Base-by-base conservation (phyloP, 495 filamentous ascomycete genomes). In the Pyronema domesticum region DNA sequence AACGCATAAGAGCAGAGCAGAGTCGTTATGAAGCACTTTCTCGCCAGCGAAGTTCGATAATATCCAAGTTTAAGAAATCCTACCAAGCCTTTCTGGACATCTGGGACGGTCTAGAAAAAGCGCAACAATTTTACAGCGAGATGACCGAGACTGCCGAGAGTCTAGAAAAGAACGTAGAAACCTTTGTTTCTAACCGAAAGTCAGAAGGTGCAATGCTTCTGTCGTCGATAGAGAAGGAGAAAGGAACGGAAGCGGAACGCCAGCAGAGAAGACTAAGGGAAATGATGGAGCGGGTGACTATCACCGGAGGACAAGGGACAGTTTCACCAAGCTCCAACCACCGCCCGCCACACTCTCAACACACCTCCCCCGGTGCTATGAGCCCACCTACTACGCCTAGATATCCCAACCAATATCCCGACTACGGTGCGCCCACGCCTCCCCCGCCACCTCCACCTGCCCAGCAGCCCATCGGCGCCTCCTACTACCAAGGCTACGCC, bases 111-210 rank as follows among this genome's bases (percentile, higher is more conserved):
- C 72, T 95, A 7, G 74, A 80, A 57, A 82, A 88, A 57, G 91
- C 91, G 10, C 86, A 86, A 64, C 81, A 78, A 34, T 98, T 95
- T 76, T 98, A 98, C 66, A 76, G 76, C 6, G 91, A 96, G 65
- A 98, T 96, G 87, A 81, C 77, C 59, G 86, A 96, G 50, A 95
- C 88, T 1, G 88, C 93, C 1, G 86, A 95, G 44, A 94, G 84
- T 62, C 72, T 96, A n/a, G 80, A 85, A 55, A 89, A 95, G 73
- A 98, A 98, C 61, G 89, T 96, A 10, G 89, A 95, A 60, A 84
- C 82, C 3, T 98, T 96, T 65, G 89, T 98, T 54, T 89, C 83
- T 72, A 98, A 96, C 62, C 78, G 91, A 36, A 76, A 89, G 45
- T 82, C 86, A 0, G 91, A 98, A 69, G 91, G 91, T 15, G 86